Evolutionary conservation across 176 grass and related monocot genomes (phyloP).

Genomic region (Metroxylon sagu): DNA sequence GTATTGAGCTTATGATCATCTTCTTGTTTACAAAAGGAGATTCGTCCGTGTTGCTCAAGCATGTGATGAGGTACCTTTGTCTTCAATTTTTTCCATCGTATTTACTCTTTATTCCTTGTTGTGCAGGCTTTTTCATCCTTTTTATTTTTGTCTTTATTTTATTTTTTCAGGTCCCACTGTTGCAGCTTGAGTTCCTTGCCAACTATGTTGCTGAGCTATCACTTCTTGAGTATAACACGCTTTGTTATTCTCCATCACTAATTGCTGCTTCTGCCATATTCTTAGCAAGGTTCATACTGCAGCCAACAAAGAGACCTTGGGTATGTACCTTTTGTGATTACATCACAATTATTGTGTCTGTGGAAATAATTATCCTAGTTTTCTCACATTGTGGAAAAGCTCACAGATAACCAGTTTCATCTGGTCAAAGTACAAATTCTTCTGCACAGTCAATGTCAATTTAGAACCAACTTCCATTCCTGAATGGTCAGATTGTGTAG

Average conservation of each 20-base stretch:
- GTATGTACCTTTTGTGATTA: conserved; percentile 19
- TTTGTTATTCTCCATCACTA: conserved; percentile 68
- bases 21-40: conserved; percentile 46
- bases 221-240: conserved; percentile 76
- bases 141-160: conserved; percentile 15
- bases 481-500: too few relatives aligned
- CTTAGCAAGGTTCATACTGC: conserved; percentile 81
- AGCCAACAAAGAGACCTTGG: conserved; percentile 80
- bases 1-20: neutral
- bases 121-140: neutral
- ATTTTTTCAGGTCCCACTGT: conserved; percentile 46
- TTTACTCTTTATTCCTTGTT: too few relatives aligned
- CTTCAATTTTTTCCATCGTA: neutral
- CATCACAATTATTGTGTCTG: too few relatives aligned
- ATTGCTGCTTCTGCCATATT: conserved; percentile 83
- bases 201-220: conserved; percentile 83
- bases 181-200: conserved; percentile 87
- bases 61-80: conserved; percentile 52
- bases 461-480: too few relatives aligned
- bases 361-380: too few relatives aligned
- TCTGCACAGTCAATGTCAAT: too few relatives aligned
- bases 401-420: too few relatives aligned
- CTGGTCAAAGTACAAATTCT: too few relatives aligned
- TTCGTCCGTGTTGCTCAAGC: conserved; percentile 83
- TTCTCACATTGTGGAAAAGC: too few relatives aligned